Evolutionary conservation across 495 filamentous ascomycete genomes (phyloP), one percentile per base, ranked within the genome.

Genomic region (Penicillium subrubescens): DNA sequence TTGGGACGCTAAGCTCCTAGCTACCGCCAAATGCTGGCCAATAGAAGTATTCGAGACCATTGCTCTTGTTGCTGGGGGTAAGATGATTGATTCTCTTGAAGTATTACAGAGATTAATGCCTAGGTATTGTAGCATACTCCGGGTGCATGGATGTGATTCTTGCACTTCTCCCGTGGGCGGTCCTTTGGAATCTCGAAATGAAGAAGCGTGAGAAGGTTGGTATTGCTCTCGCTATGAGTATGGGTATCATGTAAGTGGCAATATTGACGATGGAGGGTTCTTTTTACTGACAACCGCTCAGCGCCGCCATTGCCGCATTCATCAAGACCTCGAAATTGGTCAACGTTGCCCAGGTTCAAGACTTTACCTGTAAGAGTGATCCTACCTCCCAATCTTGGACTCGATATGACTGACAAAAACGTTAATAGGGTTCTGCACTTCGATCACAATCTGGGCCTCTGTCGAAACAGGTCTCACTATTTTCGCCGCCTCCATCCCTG

Each of bases 101-200:
- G 19, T 23, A 8, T 12, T 12, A 41, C 2, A 52, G 11, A 50
- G 6, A 48, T 23, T 48, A 10, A 48, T 19, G 43, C 43, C 19
- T 6, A 17, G 15, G 4, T 12, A 55, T 5, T 19, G 33, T 44
- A 67, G 71, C 71, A 6, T 71, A 73, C 35, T 73, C 69, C 8
- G 71, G 71, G 3, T 57, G 52, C 11, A 71, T 71, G 67, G 71
- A 73, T 50, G 64, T 73, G n/a, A 56, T 71, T 29, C 65, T 73
- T n/a, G 68, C 71, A 15, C 19, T 73, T 5, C 60, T 71, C 5
- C 71, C 71, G 2, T 73, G 71, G 68, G 50, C 55, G 7, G 52
- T 73, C 8, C 19, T 73, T 3, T 73, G 71, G 71, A 65, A 68
- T 2, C 61, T 73, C 6, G 66, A 73, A 61, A 73, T 73, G 71